Conservation (phyloP, 768 basidiomycete species). For the Boletus subcaerulescens region DNA sequence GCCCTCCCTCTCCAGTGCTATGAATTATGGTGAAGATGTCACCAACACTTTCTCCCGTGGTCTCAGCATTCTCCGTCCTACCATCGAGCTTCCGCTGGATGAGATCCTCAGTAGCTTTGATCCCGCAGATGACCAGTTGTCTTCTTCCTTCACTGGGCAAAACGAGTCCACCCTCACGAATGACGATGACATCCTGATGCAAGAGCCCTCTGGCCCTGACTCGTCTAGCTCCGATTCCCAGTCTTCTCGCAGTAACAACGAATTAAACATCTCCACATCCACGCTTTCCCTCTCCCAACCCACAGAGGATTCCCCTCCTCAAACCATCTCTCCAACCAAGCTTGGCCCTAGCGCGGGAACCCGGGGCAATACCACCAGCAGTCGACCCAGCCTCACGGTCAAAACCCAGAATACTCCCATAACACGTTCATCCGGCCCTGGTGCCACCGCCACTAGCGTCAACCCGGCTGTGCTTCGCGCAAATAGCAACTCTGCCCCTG, state of each 20-base stretch:
- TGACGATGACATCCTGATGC: conserved; percentile 29
- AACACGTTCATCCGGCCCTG: conserved; percentile 55
- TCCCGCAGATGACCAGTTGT: conserved; percentile 16
- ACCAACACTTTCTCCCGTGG: conserved; percentile 46
- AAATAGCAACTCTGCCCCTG: conserved; percentile 42
- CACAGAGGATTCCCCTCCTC: conserved; percentile 41
- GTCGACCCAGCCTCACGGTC: conserved; percentile 59
- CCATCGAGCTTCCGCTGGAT: conserved; percentile 84
- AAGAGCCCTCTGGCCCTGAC: conserved; percentile 19
- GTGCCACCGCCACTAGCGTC: conserved; percentile 62
- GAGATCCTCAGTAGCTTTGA: conserved; percentile 55
- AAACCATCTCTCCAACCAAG: conserved; percentile 58
- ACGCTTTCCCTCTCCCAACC: conserved; percentile 38
- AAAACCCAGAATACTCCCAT: conserved; percentile 47
- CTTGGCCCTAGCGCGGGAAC: conserved; percentile 53
- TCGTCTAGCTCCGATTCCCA: conserved; percentile 12
- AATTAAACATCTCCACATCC: neutral
- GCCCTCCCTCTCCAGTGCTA: conserved; percentile 61
- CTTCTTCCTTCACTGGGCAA: conserved; percentile 4
- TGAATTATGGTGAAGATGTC: conserved; percentile 79
- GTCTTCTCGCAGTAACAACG: conserved; percentile 2
- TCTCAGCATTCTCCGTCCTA: conserved; percentile 68
- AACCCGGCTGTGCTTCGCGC: conserved; percentile 41
- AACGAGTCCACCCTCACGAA: neutral
- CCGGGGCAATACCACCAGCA: conserved; percentile 41